A percentile compares a stretch with the other conserved stretches of the same genome.
phyloP scores from a whole-genome alignment of 305 asterid species.

The Solanum chacoense region DNA sequence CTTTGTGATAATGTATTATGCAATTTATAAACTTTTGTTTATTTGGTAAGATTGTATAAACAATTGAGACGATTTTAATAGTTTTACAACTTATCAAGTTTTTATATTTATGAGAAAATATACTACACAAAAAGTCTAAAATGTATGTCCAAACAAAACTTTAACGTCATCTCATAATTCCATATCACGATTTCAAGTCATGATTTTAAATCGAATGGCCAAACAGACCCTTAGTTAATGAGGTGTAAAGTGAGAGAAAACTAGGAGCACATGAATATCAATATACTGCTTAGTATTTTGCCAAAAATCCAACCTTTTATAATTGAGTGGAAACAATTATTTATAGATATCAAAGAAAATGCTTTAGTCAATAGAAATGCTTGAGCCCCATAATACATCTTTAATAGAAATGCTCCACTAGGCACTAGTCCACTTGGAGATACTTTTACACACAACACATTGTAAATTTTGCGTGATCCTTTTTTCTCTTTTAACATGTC shows the following conservation, averaged over 20 bases:
- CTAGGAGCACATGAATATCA: background rate
- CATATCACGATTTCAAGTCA: background rate
- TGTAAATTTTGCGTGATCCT: background rate
- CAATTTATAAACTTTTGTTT: background rate
- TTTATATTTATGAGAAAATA: background rate
- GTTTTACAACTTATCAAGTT: background rate
- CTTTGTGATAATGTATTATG: background rate
- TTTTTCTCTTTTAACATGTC: too few relatives aligned
- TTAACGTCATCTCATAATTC: background rate
- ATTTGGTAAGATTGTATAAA: background rate
- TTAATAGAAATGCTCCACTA: background rate
- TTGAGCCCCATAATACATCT: background rate
- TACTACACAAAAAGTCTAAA: background rate
- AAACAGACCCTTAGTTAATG: background rate
- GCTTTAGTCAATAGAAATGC: background rate
- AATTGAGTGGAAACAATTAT: background rate
- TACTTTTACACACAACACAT: background rate
- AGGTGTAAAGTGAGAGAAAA: background rate
- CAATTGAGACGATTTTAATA: background rate
- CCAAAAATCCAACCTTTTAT: too few relatives aligned
- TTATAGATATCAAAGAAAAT: background rate
- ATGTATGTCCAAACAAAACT: background rate
- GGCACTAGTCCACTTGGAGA: background rate
- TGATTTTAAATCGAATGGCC: background rate
- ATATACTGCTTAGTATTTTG: background rate